Evolutionary conservation across 495 filamentous ascomycete species (phyloP), one percentile per base, ranked within the genome.

Genomic region (Filosporella fistucella): DNA sequence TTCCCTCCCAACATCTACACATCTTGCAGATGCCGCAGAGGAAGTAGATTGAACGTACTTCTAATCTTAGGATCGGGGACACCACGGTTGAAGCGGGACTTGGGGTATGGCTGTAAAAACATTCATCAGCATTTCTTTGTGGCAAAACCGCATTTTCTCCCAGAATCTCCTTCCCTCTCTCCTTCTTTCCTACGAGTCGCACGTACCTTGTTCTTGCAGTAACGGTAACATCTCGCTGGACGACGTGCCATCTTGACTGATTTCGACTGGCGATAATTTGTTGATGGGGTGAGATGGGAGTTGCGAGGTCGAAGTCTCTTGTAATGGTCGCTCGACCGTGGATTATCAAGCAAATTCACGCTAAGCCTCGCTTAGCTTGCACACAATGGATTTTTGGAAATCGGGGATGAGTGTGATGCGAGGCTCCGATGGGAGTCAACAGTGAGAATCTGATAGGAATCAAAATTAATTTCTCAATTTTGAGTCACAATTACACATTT

Each of bases 191-290:
- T 51, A n/a, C n/a, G n/a, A n/a, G n/a, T n/a, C n/a, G n/a, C n/a
- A 78, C 84, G 72, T 69, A 93, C 88, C 91, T 96, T 96, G 85
- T 96, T 96, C 89, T 97, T 97, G 89, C 93, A 98, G 84, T 98
- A 98, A 71, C 93, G 90, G 84, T 98, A 98, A 76, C 93, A 98
- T 76, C 94, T 82, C 60, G 93, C 93, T 62, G 93, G 93, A 80
- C 93, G 88, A 69, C 93, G 87, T 66, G 93, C 93, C 93, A 98
- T 98, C 74, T 82, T 87, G 82, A 83, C 72, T 74, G 76, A 68
- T 82, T 75, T 69, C 68, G 68, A 64, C 68, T 68, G 68, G 69
- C n/a, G n/a, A n/a, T n/a, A n/a, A n/a, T n/a, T n/a, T n/a, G n/a
- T n/a, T n/a, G n/a, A n/a, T n/a, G 67, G 61, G 70, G 24, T 62